Evolutionary conservation across 2,329 filamentous ascomycete genomes (phyloP).

Genomic region (Colletotrichum caudatum): DNA sequence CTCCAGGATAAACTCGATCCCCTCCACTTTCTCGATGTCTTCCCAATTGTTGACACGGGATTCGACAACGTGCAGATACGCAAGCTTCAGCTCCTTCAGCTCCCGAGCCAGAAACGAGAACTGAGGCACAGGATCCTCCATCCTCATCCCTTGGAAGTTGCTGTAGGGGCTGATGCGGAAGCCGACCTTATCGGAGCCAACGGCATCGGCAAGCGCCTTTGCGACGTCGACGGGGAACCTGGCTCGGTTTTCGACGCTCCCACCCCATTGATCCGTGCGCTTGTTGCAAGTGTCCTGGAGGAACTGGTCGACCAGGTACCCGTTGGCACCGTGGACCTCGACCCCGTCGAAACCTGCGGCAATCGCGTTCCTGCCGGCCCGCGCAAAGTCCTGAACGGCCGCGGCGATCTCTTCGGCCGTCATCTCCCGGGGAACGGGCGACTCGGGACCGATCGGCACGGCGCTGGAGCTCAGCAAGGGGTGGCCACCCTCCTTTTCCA

Average conservation of each 20-base stretch:
- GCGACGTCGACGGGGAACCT: constrained; percentile 65
- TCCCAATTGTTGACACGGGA: constrained; percentile 61
- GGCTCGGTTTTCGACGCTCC: constrained; percentile 64
- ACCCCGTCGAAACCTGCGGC: constrained; percentile 77
- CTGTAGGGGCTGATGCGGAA: constrained; percentile 72
- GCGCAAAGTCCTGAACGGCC: constrained; percentile 68
- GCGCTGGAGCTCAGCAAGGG: constrained; percentile 47
- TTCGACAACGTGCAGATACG: constrained; percentile 73
- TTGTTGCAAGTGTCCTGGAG: constrained; percentile 63
- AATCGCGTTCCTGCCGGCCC: constrained; percentile 66
- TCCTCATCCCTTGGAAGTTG: constrained; percentile 72
- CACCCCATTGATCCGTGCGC: constrained; percentile 65
- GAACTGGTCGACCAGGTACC: constrained; percentile 73
- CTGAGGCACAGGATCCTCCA: constrained; percentile 72
- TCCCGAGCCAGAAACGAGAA: constrained; percentile 68
- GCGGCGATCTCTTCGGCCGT: constrained; percentile 72
- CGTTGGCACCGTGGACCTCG: constrained; percentile 70
- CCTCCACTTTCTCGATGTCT: constrained; percentile 53
- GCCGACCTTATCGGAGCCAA: constrained; percentile 65
- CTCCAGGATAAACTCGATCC: constrained; percentile 50
- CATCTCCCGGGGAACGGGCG: constrained; percentile 70
- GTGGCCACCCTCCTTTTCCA: constrained; percentile 47
- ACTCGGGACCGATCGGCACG: constrained; percentile 58
- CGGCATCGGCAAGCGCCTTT: constrained; percentile 51
- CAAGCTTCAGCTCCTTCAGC: constrained; percentile 64